Evolutionary conservation across 306 rosid genomes (phyloP), one percentile per base, ranked within the genome.

Genomic region (Cucurbita argyrosperma): DNA sequence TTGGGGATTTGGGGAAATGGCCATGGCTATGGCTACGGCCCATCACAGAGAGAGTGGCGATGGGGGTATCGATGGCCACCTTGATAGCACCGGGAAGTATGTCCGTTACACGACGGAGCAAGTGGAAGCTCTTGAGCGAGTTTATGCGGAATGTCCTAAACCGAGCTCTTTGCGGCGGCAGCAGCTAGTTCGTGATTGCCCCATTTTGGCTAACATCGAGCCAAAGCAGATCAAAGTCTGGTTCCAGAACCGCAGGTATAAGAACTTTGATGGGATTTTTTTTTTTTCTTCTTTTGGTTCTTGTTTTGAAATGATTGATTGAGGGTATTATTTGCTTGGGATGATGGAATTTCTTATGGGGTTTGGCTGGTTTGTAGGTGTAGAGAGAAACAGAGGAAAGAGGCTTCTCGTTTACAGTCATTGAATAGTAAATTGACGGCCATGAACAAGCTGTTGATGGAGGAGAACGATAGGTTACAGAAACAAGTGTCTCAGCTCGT

Each of bases 191-290:
- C 88, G 97, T 5, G 98, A 94, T 76, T 94, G 98, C 74, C 91
- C 96, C 75, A 90, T 89, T 86, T 93, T 94, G 59, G 80, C 89
- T 42, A 87, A 90, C 88, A 90, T 94, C 59, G 98, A 94, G 76
- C 95, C 98, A 13, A 94, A 91, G 83, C 98, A 94, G 90, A 94
- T 94, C 94, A 94, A 94, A 78, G 98, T 94, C 79, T 94, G 98
- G 98, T 94, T 94, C 74, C 98, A 94, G 81, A 94, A 94, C 83
- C 88, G 98, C 39, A 89, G 98, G 98, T 90, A 63, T 49, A 58
- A 35, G 49, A 21, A 74, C 1, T 23, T 14, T 67, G 30, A 45
- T 46, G 57, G 74, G 56, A 11, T 8, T 61, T 6, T 61, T 38
- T 61, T 38, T 11, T 13, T 12, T 7, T 30, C 35, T 30, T 30